Conservation (phyloP, 2,329 filamentous ascomycete species). For the Aaosphaeria pasadenensis region DNA sequence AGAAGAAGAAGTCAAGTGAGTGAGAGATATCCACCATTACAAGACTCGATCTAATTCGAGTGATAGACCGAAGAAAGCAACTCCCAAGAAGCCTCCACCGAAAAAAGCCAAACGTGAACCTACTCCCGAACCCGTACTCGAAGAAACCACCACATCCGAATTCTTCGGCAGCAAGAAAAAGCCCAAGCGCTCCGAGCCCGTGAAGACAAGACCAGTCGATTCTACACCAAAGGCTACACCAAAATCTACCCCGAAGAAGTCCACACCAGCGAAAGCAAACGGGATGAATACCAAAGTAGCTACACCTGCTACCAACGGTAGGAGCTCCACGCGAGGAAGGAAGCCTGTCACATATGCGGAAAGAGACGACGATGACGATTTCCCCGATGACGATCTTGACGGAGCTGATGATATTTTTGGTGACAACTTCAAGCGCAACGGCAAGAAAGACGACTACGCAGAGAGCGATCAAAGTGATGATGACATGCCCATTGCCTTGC, state of each 20-base stretch:
- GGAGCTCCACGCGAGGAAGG: constrained; percentile 39
- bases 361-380: constrained; percentile 62
- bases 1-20: constrained; percentile 53
- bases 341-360: constrained; percentile 44
- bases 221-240: constrained; percentile 19
- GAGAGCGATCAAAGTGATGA: constrained; percentile 43
- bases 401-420: constrained; percentile 81
- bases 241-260: constrained; percentile 37
- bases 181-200: constrained; percentile 48
- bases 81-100: constrained; percentile 55
- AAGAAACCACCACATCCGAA: constrained; percentile 60
- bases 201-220: constrained; percentile 32
- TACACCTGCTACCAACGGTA: constrained; percentile 35
- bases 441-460: constrained; percentile 69
- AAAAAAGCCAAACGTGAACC: constrained; percentile 56
- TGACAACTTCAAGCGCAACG: constrained; percentile 63
- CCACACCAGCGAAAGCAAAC: constrained; percentile 30
- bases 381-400: constrained; percentile 46
- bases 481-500: constrained; percentile 23
- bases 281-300: constrained; percentile 26
- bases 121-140: constrained; percentile 49
- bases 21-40: constrained; percentile 6
- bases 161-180: constrained; percentile 62
- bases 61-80: constrained; percentile 38
- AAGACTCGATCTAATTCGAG: not conserved